A percentile compares a stretch with the other conserved stretches of the same genome.
Evolutionary conservation across 1,139 yeast species (phyloP).

Genomic region (Martiniozyma asiatica): DNA sequence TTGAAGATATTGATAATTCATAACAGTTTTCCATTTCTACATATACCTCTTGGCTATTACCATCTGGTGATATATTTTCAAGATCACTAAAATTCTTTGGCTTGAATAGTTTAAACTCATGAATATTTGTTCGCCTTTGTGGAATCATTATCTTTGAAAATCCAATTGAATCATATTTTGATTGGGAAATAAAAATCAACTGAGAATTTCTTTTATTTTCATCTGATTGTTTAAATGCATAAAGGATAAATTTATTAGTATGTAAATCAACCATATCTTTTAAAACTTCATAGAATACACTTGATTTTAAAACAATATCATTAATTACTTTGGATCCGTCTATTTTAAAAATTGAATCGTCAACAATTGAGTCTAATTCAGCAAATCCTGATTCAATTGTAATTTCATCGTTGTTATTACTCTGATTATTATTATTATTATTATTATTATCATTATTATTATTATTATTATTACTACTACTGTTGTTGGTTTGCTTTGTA

Average conservation of each 20-base stretch:
- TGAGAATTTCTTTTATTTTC: slow-evolving; percentile 20
- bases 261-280: slow-evolving; percentile 57
- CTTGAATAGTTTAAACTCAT: slow-evolving; percentile 29
- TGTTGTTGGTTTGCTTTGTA: background rate
- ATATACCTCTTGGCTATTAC: slow-evolving; percentile 10
- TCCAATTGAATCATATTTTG: slow-evolving; percentile 35
- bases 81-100: slow-evolving; percentile 5
- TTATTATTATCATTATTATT: background rate
- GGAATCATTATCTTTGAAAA: slow-evolving; percentile 59
- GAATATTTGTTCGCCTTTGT: slow-evolving; percentile 48
- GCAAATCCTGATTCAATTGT: too few relatives aligned
- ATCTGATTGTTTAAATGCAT: slow-evolving; percentile 22
- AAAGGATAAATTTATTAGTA: slow-evolving; percentile 48
- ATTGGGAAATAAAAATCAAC: slow-evolving; percentile 41
- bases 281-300: slow-evolving; percentile 49
- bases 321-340: slow-evolving; percentile 40
- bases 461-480: background rate
- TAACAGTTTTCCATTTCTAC: slow-evolving; percentile 14
- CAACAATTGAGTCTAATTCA: slow-evolving; percentile 3
- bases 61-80: slow-evolving; percentile 17
- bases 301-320: slow-evolving; percentile 60
- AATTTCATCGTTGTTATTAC: too few relatives aligned
- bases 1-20: slow-evolving; percentile 21
- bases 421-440: too few relatives aligned
- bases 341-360: slow-evolving; percentile 26